Evolutionary conservation across 495 filamentous ascomycete species (phyloP).

Genomic region (Aspergillus baeticus): DNA sequence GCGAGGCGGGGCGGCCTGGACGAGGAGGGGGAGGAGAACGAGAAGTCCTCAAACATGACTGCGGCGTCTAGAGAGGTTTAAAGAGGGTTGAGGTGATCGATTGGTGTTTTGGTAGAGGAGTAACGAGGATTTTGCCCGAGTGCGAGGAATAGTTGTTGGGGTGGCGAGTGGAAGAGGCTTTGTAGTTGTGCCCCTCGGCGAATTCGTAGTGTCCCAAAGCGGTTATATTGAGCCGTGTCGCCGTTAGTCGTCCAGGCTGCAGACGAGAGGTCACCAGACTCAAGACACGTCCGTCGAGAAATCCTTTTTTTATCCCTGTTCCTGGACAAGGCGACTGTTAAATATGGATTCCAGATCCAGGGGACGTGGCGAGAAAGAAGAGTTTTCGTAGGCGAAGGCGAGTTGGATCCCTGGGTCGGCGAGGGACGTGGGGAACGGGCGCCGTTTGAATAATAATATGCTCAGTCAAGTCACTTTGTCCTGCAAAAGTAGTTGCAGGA

Average conservation of each 20-base stretch:
- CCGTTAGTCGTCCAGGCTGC: background rate
- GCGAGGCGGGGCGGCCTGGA: conserved; percentile 29
- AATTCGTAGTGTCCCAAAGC: background rate
- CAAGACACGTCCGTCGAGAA: background rate
- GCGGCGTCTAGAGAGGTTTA: background rate
- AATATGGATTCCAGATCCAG: background rate
- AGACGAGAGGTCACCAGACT: background rate
- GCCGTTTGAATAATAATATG: background rate
- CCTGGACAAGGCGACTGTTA: background rate
- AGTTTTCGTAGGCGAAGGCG: background rate
- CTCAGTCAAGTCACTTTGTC: background rate
- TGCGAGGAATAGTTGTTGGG: background rate
- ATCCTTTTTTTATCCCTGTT: background rate
- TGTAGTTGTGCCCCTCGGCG: background rate
- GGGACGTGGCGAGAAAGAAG: conserved; percentile 2
- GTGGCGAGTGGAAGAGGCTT: background rate
- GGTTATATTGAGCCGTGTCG: conserved; percentile 6
- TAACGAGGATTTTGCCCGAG: background rate
- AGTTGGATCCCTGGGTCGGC: background rate
- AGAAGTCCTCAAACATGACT: conserved; percentile 48
- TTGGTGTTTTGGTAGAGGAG: too few species aligned
- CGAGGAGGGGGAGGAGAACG: conserved; percentile 44
- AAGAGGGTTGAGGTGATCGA: background rate
- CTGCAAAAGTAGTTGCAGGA: background rate
- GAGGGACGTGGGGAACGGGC: background rate